phyloP scores from a whole-genome alignment of 148 eudicot species.

The Rhododendron williamsianum region DNA sequence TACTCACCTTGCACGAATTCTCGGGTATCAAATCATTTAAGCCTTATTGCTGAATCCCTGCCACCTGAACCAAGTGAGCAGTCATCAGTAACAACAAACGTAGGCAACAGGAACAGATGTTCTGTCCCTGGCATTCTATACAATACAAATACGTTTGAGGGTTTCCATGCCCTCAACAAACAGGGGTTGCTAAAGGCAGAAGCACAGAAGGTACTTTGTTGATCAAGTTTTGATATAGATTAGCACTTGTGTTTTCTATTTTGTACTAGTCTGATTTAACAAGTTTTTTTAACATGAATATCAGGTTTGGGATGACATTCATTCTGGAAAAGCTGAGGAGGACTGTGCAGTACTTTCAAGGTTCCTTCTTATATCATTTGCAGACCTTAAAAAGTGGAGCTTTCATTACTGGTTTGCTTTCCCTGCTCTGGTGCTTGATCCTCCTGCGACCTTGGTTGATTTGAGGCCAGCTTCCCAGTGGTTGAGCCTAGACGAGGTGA shows the following conservation, averaged over 20 bases:
- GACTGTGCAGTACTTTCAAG: slow-evolving; percentile 67
- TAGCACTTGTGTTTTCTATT: neutral
- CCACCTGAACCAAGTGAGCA: slow-evolving; percentile 56
- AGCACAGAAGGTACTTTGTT: slow-evolving; percentile 59
- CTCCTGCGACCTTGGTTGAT: slow-evolving; percentile 62
- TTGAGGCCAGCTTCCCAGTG: slow-evolving; percentile 77
- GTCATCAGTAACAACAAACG: slow-evolving; percentile 20
- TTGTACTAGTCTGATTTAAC: neutral
- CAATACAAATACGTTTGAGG: slow-evolving; percentile 80
- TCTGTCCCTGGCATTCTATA: slow-evolving; percentile 71
- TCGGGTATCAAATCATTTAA: slow-evolving; percentile 68
- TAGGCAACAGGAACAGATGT: slow-evolving; percentile 73
- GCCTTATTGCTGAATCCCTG: slow-evolving; percentile 77
- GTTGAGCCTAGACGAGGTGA: slow-evolving; percentile 66
- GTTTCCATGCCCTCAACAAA: slow-evolving; percentile 65
- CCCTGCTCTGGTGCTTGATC: slow-evolving; percentile 76
- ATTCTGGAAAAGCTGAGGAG: slow-evolving; percentile 68
- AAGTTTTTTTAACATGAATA: neutral
- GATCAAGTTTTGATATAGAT: neutral
- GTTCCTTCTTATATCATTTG: slow-evolving; percentile 80
- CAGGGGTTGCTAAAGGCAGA: slow-evolving; percentile 57
- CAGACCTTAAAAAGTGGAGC: slow-evolving; percentile 87
- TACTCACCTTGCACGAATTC: slow-evolving; percentile 71
- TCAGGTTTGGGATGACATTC: slow-evolving; percentile 82
- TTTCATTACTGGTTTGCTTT: slow-evolving; percentile 84